Evolutionary conservation across 2,329 filamentous ascomycete genomes (phyloP), one percentile per base, ranked within the genome.

Genomic region (Metarhizium robertsii): DNA sequence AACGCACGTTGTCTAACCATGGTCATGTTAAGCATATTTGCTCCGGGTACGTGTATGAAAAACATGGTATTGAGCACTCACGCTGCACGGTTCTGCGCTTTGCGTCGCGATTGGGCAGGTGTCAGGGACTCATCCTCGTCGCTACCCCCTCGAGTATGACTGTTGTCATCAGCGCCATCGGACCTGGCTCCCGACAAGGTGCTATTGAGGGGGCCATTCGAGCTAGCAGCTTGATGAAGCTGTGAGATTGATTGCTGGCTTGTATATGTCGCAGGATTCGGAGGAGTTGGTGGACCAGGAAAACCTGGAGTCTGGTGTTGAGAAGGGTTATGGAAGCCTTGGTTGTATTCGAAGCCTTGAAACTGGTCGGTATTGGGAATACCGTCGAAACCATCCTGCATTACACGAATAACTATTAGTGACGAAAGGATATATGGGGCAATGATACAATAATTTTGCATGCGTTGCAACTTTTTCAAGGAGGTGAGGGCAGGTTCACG

Each of bases 1-100:
- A 97, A 97, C 36, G 94, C 92, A 64, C 92, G 87, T 79, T 97
- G 94, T 50, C 92, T 96, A 60, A 32, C 40, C 18, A n/a, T 32
- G 34, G 32, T 8, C 8, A 16, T 18, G 42, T 56, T 32, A 55
- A 40, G 14, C 16, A 2, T 2, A 53, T 25, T 57, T n/a, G 30
- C 49, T 34, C 29, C 50, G 8, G 29, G 13, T 52, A 43, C 4
- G 4, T 32, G 29, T 10, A 16, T 13, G 13, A n/a, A 25, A 11
- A 29, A 32, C 11, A 18, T 4, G 20, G 18, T 4, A 13, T 36
- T 8, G 16, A 50, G 13, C 42, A 80, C 80, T 61, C 74, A 84
- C 81, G 81, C 81, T 61, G 80, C 79, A 61, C 81, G 74, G 60
- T 84, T 84, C 67, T 84, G 81, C 48, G 79, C 80, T 65, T 84